These are phyloP conservation scores for Thelonectria discophora DNA, from an alignment of 2,329 filamentous ascomycete genomes.

Conservation along the genomic window DNA sequence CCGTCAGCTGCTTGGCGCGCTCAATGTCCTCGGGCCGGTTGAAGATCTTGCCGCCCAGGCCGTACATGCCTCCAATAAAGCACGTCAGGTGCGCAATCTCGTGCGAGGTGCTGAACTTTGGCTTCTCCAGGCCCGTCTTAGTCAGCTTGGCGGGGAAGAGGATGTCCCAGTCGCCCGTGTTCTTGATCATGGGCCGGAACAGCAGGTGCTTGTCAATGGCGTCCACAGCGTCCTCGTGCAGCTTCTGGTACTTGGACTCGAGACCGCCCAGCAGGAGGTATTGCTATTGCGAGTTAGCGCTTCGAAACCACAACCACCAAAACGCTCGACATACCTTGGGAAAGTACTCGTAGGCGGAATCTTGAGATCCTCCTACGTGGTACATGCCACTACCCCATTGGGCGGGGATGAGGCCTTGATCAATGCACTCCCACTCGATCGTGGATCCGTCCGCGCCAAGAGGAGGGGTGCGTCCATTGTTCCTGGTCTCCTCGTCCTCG, in stretches of 20 bases:
- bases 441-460: conserved; percentile 48
- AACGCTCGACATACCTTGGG: conserved; percentile 57
- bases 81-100: conserved; percentile 72
- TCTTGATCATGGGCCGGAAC: conserved; percentile 78
- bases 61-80: conserved; percentile 77
- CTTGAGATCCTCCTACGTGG: conserved; percentile 71
- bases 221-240: conserved; percentile 75
- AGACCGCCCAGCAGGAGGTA: conserved; percentile 80
- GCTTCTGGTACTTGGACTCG: conserved; percentile 73
- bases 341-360: conserved; percentile 78
- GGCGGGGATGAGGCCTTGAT: conserved; percentile 65
- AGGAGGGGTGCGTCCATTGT: conserved; percentile 36
- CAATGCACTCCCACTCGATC: conserved; percentile 59
- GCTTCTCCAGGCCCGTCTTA: conserved; percentile 28
- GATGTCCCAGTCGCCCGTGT: conserved; percentile 70
- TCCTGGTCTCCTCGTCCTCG: background rate
- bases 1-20: conserved; percentile 68
- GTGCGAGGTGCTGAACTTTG: conserved; percentile 59
- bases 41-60: conserved; percentile 70
- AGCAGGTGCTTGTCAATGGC: conserved; percentile 78
- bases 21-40: conserved; percentile 67
- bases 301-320: background rate
- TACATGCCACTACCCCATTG: conserved; percentile 58
- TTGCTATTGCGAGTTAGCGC: conserved; percentile 56
- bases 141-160: conserved; percentile 74